Evolutionary conservation across 106 monocot species (phyloP), one percentile per base, ranked within the genome.

Genomic region (Acorus calamus): DNA sequence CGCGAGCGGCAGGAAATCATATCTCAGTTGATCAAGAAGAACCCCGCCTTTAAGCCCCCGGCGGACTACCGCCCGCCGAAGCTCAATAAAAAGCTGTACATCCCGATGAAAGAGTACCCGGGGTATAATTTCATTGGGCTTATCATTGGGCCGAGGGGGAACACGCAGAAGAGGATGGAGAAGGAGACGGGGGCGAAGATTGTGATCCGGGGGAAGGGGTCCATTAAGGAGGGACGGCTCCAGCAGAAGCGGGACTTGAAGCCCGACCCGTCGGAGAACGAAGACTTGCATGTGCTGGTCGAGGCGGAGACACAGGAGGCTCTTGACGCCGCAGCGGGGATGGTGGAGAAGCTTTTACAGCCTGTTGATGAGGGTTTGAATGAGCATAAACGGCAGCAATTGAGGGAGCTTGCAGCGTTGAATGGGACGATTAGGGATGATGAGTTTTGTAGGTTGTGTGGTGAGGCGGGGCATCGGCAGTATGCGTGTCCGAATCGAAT

Each of bases 141-240:
- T 57, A 96, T 96, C 5, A 96, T 96, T 11, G 96, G 96, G 4
- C 96, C 96, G 0, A 77, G 96, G 47, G 96, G 96, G 4, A 96
- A 96, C 74, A 96, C 96, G 0, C 96, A 96, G 80, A 96, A 96
- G 72, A 67, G 96, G 52, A 96, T 96, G 96, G 96, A 96, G 79
- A 96, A 85, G 69, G 96, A 96, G 72, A 96, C 96, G 3, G 96
- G 96, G 11, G 87, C 94, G 5, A 89, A 94, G 80, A 94, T 94
- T 64, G 90, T 94, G 8, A 90, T 94, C 46, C 66, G 94, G 9
- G 94, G 94, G 0, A 94, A 90, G 49, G 94, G 94, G 3, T 90
- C 87, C 0, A 61, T 87, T 10, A 94, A 94, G 70, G 94, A 94
- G 77, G 90, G 94, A 11, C 86, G 84, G 42, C 59, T 90, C 65